Percentiles rank a stretch among this genome's conserved stretches.
These are phyloP conservation scores for Ganoderma boninense DNA, from an alignment of 1,284 basidiomycete genomes.

Conservation along the genomic window DNA sequence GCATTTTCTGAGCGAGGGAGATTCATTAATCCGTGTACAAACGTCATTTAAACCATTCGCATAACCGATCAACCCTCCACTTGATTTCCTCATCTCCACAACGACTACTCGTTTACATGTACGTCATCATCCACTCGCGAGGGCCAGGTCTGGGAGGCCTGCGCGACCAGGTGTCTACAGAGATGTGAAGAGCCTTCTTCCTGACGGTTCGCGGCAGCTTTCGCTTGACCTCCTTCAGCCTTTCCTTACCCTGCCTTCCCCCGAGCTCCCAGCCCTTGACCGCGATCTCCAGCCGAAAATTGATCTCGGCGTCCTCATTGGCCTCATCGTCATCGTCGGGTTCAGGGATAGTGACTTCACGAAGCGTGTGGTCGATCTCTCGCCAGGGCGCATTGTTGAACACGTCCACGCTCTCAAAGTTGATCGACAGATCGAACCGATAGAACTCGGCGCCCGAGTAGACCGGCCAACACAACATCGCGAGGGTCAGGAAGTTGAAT, in stretches of 20 bases:
- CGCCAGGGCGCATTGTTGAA: conserved; percentile 19
- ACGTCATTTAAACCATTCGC: background rate
- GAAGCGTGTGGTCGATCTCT: conserved; percentile 17
- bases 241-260: background rate
- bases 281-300: background rate
- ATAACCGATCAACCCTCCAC: background rate
- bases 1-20: background rate
- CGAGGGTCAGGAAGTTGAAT: conserved; percentile 16
- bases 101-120: background rate
- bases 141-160: background rate
- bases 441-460: conserved; percentile 2
- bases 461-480: conserved; percentile 13
- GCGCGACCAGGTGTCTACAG: background rate
- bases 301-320: background rate
- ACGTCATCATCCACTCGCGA: background rate
- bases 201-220: conserved; percentile 7
- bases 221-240: conserved; percentile 1
- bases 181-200: background rate
- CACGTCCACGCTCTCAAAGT: conserved; percentile 14
- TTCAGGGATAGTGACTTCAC: background rate
- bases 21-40: background rate
- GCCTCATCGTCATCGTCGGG: background rate
- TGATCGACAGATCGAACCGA: conserved; percentile 13
- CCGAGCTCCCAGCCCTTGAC: conserved; percentile 12
- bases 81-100: background rate